Evolutionary conservation across 768 basidiomycete genomes (phyloP), one percentile per base, ranked within the genome.

Genomic region (Naganishia randhawae): DNA sequence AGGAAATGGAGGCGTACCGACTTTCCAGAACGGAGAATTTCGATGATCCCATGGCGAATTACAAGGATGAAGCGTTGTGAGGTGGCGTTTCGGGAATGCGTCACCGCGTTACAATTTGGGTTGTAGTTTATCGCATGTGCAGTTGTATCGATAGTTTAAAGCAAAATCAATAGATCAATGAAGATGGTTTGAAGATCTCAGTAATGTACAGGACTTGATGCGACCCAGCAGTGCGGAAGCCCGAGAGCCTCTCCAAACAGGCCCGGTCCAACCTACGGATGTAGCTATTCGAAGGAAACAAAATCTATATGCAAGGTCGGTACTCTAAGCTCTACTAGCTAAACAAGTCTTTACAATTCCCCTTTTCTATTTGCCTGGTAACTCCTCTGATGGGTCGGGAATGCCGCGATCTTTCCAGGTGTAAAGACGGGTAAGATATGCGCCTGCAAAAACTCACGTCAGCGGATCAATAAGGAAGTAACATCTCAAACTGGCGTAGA

Each of bases 1-100:
- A 93, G 77, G 77, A 80, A 57, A 64, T 80, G 45, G 79, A 96
- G 88, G 90, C 89, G n/a, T 96, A 94, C 80, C 85, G 92, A 67
- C 87, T 92, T 85, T 84, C 78, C 32, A 85, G 84, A 71, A 27
- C 65, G 5, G 85, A 86, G 62, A 84, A 85, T 0, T 82, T 84
- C 54, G 90, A 92, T 67, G 92, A 96, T 79, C 92, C 92, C 3
- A 96, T 96, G 92, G 89, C 90, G 45, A 91, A 90, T 78, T 92
- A 93, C 77, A 84, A 91, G 61, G 92, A 92, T 78, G 72, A 78
- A 50, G 61, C 62, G 50, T 39, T 48, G 13, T 67, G 48, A 57
- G 41, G 57, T 39, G 31, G 33, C 31, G 29, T 55, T 22, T 19
- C 19, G n/a, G 54, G 33, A 55, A 19, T 19, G 31, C 10, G 10